Evolutionary conservation across 1,284 basidiomycete species (phyloP).

Genomic region (Pterula multifida): DNA sequence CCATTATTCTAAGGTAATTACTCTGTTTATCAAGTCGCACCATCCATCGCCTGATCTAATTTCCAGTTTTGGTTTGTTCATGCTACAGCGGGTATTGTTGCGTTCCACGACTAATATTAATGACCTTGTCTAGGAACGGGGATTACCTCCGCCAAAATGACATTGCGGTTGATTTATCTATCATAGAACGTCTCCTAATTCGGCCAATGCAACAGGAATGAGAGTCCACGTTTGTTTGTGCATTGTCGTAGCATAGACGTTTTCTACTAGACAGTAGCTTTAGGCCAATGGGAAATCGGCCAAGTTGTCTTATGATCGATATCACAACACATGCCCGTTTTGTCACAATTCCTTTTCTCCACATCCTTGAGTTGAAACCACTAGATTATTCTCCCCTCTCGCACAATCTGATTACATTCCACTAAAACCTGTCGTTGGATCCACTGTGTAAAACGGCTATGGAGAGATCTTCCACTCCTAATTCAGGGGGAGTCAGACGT

Average conservation of each 20-base stretch:
- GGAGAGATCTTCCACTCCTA: constrained; percentile 24
- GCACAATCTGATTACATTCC: neutral
- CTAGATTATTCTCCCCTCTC: neutral
- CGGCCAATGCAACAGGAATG: neutral
- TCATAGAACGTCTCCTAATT: constrained; percentile 40
- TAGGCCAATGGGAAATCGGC: neutral
- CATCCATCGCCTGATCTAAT: constrained; percentile 4
- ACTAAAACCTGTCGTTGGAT: neutral
- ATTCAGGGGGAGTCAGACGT: constrained; percentile 44
- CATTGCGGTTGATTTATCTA: constrained; percentile 43
- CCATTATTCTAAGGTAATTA: constrained; percentile 77
- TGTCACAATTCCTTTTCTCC: neutral
- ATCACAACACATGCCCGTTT: neutral
- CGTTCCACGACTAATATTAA: constrained; percentile 6
- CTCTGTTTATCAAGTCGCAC: neutral
- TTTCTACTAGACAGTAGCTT: neutral
- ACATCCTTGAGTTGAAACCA: neutral
- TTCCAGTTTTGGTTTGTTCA: constrained; percentile 30
- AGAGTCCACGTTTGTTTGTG: too few relatives aligned
- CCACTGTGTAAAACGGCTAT: too few relatives aligned
- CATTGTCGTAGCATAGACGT: too few relatives aligned
- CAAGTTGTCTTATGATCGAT: neutral
- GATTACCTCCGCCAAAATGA: constrained; percentile 55
- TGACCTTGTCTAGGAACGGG: constrained; percentile 53
- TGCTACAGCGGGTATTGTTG: neutral